Base-by-base conservation (phyloP, 352 stramenopile genomes). In the Globisporangium mamillatum region DNA sequence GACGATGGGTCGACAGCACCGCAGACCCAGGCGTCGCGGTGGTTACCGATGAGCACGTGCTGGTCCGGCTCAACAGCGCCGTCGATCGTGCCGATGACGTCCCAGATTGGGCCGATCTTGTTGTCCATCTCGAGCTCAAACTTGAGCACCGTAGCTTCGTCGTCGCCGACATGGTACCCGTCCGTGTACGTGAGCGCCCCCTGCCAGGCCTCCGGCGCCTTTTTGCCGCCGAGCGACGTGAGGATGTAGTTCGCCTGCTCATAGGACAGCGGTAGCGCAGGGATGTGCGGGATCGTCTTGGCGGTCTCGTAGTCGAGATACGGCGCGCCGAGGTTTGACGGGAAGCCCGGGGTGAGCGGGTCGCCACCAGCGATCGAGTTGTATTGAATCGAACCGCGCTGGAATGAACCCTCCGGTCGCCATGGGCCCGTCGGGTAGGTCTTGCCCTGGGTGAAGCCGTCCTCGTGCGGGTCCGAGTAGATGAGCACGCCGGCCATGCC, bases 1-100 rank as follows among this genome's bases (percentile, higher is more conserved):
- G 77, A 92, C 12, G 91, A 93, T 8, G 92, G 92, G 67, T 97
- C 91, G 22, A 89, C 83, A 3, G 89, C 91, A 22, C 90, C 91
- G 63, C 89, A 96, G 0, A 97, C 88, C 92, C 92, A 98, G 4
- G 90, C 91, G 72, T 98, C 92, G 25, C 92, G 86, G 69, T 97
- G 92, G 73, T 97, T 98, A 36, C 90, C 89, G 36, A 97, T 81
- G 16, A 97, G 41, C 16, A 97, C 82, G n/a, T 86, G 82, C 63
- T 90, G 75, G 20, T 94, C 87, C 1, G 88, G 75, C 32, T 85
- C 73, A 18, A 86, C 72, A 0, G 67, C 57, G 32, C 85, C 89
- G 48, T 89, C 76, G 61, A 98, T 93, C 16, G 78, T 90, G 25
- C 78, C 88, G 25, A 97, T 86, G 1, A 97, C 89, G 72, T 97